These are phyloP conservation scores for Aureobasidium namibiae DNA, from an alignment of 2,329 filamentous ascomycete species.

Conservation along the genomic window DNA sequence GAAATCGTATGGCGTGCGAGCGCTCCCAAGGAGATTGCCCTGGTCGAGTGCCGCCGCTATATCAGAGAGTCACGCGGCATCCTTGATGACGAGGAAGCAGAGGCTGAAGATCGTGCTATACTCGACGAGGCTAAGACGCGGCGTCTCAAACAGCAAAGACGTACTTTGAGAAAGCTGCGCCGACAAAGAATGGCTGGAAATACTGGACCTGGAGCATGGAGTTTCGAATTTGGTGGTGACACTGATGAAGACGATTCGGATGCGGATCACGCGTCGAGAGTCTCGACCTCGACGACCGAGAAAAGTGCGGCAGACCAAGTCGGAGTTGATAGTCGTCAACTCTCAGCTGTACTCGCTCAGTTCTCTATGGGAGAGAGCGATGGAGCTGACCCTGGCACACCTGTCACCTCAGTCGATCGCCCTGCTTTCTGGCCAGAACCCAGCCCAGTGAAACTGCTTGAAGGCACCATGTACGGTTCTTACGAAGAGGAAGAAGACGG, in stretches of 20 bases:
- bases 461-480: constrained; percentile 69
- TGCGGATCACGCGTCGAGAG: constrained; percentile 28
- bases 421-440: background rate
- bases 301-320: constrained; percentile 4
- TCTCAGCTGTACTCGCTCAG: constrained; percentile 8
- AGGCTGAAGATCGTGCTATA: constrained; percentile 38
- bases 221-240: constrained; percentile 67
- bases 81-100: constrained; percentile 34
- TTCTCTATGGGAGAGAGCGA: constrained; percentile 1
- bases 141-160: constrained; percentile 44
- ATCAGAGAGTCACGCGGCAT: constrained; percentile 57
- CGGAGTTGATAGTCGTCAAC: constrained; percentile 1
- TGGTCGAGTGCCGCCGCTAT: constrained; percentile 72
- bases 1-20: constrained; percentile 93
- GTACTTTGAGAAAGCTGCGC: constrained; percentile 29
- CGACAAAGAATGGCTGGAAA: constrained; percentile 22
- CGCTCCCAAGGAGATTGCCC: constrained; percentile 72
- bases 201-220: constrained; percentile 62
- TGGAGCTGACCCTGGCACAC: constrained; percentile 11
- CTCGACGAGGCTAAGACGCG: constrained; percentile 41
- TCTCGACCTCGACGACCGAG: constrained; percentile 26
- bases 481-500: constrained; percentile 44
- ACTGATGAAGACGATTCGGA: constrained; percentile 43
- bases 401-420: constrained; percentile 8
- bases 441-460: constrained; percentile 36